phyloP scores from a whole-genome alignment of 352 stramenopile species.

The Phytophthora citricola region DNA sequence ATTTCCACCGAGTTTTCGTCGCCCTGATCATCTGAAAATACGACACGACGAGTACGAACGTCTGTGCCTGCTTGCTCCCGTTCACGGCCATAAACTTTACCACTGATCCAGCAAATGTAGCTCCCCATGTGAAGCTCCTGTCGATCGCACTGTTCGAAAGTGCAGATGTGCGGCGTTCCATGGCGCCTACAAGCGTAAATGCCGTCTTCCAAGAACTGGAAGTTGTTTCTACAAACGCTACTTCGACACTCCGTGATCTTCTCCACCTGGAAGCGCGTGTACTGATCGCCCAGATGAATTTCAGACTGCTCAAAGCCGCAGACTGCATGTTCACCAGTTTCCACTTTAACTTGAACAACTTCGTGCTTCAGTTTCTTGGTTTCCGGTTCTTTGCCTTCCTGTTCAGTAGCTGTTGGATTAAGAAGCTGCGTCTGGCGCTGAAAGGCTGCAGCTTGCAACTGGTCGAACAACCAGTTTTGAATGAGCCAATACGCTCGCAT shows the following conservation, averaged over 20 bases:
- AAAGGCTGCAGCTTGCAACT: conserved; percentile 44
- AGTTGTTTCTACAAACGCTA: conserved; percentile 41
- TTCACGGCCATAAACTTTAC: conserved; percentile 66
- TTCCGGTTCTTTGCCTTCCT: conserved; percentile 20
- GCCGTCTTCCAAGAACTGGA: conserved; percentile 78
- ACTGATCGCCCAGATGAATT: conserved; percentile 69
- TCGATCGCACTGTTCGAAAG: conserved; percentile 73
- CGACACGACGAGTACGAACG: conserved; percentile 60
- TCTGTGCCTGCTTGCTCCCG: conserved; percentile 66
- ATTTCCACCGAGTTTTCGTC: conserved; percentile 69
- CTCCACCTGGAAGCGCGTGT: conserved; percentile 60
- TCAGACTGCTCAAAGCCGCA: conserved; percentile 53
- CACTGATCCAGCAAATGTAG: conserved; percentile 80
- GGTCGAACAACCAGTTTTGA: conserved; percentile 83
- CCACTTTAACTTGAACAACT: conserved; percentile 1
- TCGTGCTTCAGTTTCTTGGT: conserved; percentile 25
- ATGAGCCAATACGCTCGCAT: conserved; percentile 83
- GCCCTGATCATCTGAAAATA: conserved; percentile 64
- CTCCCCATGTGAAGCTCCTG: conserved; percentile 56
- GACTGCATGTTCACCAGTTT: not conserved
- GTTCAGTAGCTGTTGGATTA: conserved; percentile 14
- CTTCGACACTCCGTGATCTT: conserved; percentile 52
- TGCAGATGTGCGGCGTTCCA: conserved; percentile 77
- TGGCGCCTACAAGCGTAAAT: conserved; percentile 76
- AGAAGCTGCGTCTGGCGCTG: conserved; percentile 20